phyloP scores from a whole-genome alignment of 1,139 yeast genomes.

The Hyphopichia burtonii region DNA sequence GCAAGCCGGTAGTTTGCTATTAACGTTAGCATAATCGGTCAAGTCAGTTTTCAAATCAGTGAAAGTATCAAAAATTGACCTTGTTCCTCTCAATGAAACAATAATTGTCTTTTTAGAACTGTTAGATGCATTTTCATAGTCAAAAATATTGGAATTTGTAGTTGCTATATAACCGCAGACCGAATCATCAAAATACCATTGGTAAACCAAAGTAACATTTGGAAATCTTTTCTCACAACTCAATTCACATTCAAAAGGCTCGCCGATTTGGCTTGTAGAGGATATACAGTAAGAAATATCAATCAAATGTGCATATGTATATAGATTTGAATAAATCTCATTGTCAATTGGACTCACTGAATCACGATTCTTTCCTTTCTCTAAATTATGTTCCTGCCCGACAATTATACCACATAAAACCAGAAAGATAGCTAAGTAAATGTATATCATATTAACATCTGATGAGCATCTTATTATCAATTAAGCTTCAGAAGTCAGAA shows the following conservation, averaged over 20 bases:
- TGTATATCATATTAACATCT: too few species aligned
- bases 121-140: slow-evolving; percentile 12
- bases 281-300: slow-evolving; percentile 53
- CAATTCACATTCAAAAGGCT: slow-evolving; percentile 48
- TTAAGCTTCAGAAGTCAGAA: too few species aligned
- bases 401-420: too few species aligned
- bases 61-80: slow-evolving; percentile 45
- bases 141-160: slow-evolving; percentile 28
- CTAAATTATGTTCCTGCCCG: too few species aligned
- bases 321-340: slow-evolving; percentile 27
- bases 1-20: slow-evolving; percentile 29
- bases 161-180: slow-evolving; percentile 42
- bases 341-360: slow-evolving; percentile 15
- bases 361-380: too few species aligned
- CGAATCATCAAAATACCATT: slow-evolving; percentile 46
- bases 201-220: slow-evolving; percentile 40
- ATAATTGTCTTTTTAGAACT: slow-evolving; percentile 30
- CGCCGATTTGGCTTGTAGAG: slow-evolving; percentile 26
- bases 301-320: slow-evolving; percentile 46
- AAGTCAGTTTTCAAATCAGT: slow-evolving; percentile 46
- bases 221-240: slow-evolving; percentile 41
- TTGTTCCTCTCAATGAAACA: slow-evolving; percentile 47
- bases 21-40: slow-evolving; percentile 27
- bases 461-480: too few species aligned
- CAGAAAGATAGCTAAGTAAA: too few species aligned